A percentile compares a stretch with the other conserved stretches of the same genome.
Evolutionary conservation across 1,284 basidiomycete species (phyloP).

Genomic region (Microbotryomycetes sp.): DNA sequence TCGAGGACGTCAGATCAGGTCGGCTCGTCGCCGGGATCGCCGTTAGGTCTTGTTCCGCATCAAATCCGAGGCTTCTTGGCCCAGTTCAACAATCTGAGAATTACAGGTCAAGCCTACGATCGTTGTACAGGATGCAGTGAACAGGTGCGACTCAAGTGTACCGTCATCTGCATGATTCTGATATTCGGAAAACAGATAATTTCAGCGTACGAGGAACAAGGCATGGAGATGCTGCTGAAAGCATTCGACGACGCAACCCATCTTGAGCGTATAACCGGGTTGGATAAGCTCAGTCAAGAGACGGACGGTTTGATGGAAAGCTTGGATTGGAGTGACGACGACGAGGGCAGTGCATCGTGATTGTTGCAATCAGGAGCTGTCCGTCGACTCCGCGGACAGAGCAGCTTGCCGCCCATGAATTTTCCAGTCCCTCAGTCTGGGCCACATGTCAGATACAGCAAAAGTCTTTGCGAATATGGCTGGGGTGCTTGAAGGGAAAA

Average conservation of each 20-base stretch:
- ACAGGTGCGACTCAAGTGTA: conserved; percentile 47
- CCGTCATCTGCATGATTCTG: neutral
- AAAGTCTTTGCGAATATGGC: no score
- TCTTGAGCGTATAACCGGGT: conserved; percentile 72
- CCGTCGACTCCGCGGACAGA: no score
- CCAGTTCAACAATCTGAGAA: conserved; percentile 72
- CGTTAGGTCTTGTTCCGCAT: conserved; percentile 80
- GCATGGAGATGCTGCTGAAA: conserved; percentile 67
- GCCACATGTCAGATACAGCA: no score
- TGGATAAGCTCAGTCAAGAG: conserved; percentile 75
- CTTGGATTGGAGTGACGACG: conserved; percentile 65
- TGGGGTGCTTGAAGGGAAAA: no score
- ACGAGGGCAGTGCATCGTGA: no score
- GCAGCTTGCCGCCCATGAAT: no score
- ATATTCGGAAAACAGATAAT: conserved; percentile 51
- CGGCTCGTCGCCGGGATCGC: conserved; percentile 44
- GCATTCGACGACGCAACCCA: conserved; percentile 81
- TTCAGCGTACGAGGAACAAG: conserved; percentile 62
- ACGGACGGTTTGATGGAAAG: conserved; percentile 59
- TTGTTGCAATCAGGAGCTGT: no score
- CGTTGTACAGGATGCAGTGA: conserved; percentile 86
- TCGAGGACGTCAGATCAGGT: neutral
- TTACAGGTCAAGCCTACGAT: conserved; percentile 79
- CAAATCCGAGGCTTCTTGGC: conserved; percentile 84
- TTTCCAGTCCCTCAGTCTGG: no score